Evolutionary conservation across 2,329 filamentous ascomycete genomes (phyloP).

Genomic region (Aspergillus floridensis): DNA sequence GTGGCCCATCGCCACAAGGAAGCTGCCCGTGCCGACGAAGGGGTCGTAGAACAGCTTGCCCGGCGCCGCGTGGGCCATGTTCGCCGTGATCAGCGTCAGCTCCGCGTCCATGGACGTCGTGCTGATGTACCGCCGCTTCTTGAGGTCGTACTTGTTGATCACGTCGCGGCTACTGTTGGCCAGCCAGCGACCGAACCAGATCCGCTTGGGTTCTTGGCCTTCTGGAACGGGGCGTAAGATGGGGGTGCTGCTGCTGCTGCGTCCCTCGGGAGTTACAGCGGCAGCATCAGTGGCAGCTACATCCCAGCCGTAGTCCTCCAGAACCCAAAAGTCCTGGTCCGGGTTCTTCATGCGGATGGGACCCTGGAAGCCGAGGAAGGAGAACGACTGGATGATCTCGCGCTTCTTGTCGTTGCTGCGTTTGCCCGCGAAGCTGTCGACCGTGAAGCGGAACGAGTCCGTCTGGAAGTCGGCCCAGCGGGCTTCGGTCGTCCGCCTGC

Average conservation of each 20-base stretch:
- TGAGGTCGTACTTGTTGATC: constrained; percentile 76
- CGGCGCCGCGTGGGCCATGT: constrained; percentile 76
- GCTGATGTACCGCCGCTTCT: constrained; percentile 89
- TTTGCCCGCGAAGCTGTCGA: constrained; percentile 79
- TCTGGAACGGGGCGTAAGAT: neutral
- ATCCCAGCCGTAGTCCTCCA: constrained; percentile 73
- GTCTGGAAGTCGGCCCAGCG: constrained; percentile 66
- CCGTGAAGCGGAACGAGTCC: constrained; percentile 74
- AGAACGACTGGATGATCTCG: constrained; percentile 78
- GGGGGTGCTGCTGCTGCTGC: neutral
- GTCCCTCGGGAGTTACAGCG: constrained; percentile 43
- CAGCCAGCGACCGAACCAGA: constrained; percentile 73
- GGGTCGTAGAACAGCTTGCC: constrained; percentile 91
- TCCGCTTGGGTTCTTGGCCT: constrained; percentile 53
- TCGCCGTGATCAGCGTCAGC: constrained; percentile 84
- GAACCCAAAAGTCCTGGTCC: constrained; percentile 72
- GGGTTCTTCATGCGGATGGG: constrained; percentile 73
- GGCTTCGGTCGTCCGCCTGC: constrained; percentile 52
- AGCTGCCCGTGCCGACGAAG: constrained; percentile 92
- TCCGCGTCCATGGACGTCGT: constrained; percentile 98
- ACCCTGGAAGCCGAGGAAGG: constrained; percentile 74
- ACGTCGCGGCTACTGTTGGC: constrained; percentile 65
- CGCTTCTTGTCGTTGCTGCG: constrained; percentile 62
- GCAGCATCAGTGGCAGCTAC: constrained; percentile 5
- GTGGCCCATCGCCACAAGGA: constrained; percentile 83